Base-by-base conservation (phyloP, 2,329 filamentous ascomycete species). In the Blastomyces gilchristii region DNA sequence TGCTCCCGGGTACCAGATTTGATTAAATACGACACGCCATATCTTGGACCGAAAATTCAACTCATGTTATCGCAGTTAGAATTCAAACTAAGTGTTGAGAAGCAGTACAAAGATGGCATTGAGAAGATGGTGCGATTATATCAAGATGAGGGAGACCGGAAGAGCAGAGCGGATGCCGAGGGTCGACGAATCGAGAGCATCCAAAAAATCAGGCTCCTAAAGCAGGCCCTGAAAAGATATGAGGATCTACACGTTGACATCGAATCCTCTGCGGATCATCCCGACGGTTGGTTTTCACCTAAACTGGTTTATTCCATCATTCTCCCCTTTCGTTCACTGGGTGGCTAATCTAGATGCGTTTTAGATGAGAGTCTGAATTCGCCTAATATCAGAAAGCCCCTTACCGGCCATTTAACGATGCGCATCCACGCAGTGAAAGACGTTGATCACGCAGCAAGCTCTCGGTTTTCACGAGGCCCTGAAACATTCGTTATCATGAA, bases 91-190 rank as follows among this genome's bases (percentile, higher is more conserved):
- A 96, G 94, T 68, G 94, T 99, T 37, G 94, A 99, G 76, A 96
- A 97, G 74, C 94, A 99, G 78, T 99, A 99, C 77, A 91, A 97
- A 68, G 95, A 96, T 72, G 94, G 94, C 66, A 94, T 99, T 69
- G 94, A 99, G 77, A 99, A 99, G 80, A 97, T 99, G 94, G 90
- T 97, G 57, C 91, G 94, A 74, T 82, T 99, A 45, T 99, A 99
- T 74, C 87, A 94, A 73, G 94, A 97, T 83, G 94, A 97, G 75
- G 93, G 94, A 39, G 94, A 99, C 74, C 87, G 92, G 69, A 97
- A 96, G 81, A 97, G 93, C 79, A 90, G 89, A 74, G 87, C 89
- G 63, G 94, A 99, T 76, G 94, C 94, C 52, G 91, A 96, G 70
- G 90, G 88, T 59, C 86, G 91, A 72, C 85, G 89, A 63, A 88